A percentile compares a stretch with the other conserved stretches of the same genome.
Evolutionary conservation across 441 rosid genomes (phyloP).

Genomic region (Erodium trifolium): DNA sequence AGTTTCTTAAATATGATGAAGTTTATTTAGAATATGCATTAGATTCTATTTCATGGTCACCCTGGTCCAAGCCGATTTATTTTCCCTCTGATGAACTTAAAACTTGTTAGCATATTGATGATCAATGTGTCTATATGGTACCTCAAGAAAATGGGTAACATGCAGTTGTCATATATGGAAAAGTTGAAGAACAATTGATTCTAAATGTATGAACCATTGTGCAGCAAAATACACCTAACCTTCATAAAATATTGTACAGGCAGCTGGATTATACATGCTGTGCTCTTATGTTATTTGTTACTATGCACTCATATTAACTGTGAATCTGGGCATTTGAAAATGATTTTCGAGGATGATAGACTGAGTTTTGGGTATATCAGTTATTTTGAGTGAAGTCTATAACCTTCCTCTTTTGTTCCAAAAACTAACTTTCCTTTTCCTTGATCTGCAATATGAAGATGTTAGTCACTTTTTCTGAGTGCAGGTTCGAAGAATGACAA

Average conservation of each 20-base stretch:
- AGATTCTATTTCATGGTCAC: neutral
- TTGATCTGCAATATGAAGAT: slow-evolving; percentile 18
- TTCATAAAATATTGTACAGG: neutral
- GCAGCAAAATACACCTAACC: neutral
- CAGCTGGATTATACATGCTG: neutral
- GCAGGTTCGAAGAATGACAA: slow-evolving; percentile 82
- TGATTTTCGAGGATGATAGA: neutral
- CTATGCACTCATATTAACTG: neutral
- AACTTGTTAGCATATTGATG: neutral
- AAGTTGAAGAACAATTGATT: neutral
- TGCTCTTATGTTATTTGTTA: neutral
- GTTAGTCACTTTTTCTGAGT: slow-evolving; percentile 23
- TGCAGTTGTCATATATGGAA: neutral
- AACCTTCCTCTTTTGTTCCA: neutral
- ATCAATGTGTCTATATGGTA: neutral
- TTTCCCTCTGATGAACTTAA: neutral
- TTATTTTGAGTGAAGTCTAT: neutral
- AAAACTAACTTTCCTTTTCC: slow-evolving; percentile 3
- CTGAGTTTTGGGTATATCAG: neutral
- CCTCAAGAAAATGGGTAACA: neutral
- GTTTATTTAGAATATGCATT: neutral
- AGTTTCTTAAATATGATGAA: neutral
- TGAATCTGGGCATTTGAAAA: slow-evolving; percentile 3
- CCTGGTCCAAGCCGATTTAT: neutral
- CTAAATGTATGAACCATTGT: neutral